Evolutionary conservation across 1,284 basidiomycete species (phyloP).

Genomic region (Laetiporus sulphureus): DNA sequence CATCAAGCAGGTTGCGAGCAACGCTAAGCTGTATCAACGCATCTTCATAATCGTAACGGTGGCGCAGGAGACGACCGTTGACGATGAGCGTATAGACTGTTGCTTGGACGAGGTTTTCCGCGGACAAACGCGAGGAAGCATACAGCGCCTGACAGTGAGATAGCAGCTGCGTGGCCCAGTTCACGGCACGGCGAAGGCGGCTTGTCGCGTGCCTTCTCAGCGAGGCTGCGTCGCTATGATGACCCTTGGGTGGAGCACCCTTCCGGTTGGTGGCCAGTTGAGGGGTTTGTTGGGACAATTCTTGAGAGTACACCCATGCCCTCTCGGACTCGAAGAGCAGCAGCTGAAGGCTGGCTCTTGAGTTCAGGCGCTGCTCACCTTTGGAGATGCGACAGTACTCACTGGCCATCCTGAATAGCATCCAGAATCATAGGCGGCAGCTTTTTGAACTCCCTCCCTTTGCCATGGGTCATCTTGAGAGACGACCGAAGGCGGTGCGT

Average conservation of each 20-base stretch:
- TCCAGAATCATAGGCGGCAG: slow-evolving; percentile 58
- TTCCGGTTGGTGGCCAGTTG: slow-evolving; percentile 32
- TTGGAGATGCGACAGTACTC: slow-evolving; percentile 27
- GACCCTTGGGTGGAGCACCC: slow-evolving; percentile 26
- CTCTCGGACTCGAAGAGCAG: slow-evolving; percentile 87
- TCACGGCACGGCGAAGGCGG: slow-evolving; percentile 80
- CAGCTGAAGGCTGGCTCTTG: slow-evolving; percentile 61
- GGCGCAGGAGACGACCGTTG: slow-evolving; percentile 70
- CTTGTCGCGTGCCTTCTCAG: slow-evolving; percentile 72
- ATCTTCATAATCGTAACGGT: slow-evolving; percentile 71
- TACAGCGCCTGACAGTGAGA: slow-evolving; percentile 68
- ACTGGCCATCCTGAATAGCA: slow-evolving; percentile 76
- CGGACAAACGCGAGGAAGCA: slow-evolving; percentile 43
- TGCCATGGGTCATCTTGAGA: slow-evolving; percentile 83
- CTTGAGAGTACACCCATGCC: slow-evolving; percentile 88
- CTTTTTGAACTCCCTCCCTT: slow-evolving; percentile 86
- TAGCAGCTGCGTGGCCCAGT: slow-evolving; percentile 77
- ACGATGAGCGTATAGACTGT: slow-evolving; percentile 67
- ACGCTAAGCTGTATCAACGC: slow-evolving; percentile 75
- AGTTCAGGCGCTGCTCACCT: not conserved
- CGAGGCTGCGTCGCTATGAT: slow-evolving; percentile 41
- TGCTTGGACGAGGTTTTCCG: slow-evolving; percentile 52
- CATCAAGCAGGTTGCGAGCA: slow-evolving; percentile 70
- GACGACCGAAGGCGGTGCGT: slow-evolving; percentile 83
- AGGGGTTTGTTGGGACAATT: slow-evolving; percentile 54